Conservation (phyloP, 352 stramenopile genomes). For the Phytophthora aleatoria region DNA sequence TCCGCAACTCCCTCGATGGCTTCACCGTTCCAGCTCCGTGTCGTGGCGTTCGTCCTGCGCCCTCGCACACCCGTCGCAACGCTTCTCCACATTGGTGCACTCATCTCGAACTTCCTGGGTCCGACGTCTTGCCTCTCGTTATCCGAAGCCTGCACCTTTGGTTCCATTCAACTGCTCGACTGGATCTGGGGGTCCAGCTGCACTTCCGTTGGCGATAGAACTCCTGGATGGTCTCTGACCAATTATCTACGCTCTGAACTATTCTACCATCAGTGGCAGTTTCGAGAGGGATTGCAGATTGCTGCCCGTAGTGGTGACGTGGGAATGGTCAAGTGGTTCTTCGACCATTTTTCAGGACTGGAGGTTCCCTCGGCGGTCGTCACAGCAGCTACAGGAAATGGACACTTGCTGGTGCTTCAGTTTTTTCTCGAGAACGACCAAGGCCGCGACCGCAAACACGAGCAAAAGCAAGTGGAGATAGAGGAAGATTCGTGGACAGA, state of each 20-base stretch:
- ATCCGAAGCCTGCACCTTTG: not conserved
- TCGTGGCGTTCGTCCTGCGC: constrained; percentile 1
- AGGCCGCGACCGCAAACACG: constrained; percentile 4
- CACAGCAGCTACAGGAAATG: not conserved
- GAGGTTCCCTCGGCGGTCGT: constrained; percentile 4
- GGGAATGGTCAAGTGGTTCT: constrained; percentile 6
- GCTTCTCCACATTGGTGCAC: constrained; percentile 6
- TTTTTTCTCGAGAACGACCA: constrained; percentile 10
- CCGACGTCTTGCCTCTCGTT: not conserved
- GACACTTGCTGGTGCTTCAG: constrained; percentile 3
- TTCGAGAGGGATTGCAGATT: not conserved
- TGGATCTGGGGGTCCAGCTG: constrained; percentile 6
- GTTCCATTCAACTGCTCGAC: not conserved
- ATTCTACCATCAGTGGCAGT: constrained; percentile 10
- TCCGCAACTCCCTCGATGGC: not conserved
- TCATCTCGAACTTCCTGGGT: constrained; percentile 6
- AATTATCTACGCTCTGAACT: constrained; percentile 3
- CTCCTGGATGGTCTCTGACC: not conserved
- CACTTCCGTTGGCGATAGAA: not conserved
- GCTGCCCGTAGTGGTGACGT: constrained; percentile 1
- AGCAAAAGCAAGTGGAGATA: constrained; percentile 1
- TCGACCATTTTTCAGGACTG: constrained; percentile 8
- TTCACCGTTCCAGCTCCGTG: constrained; percentile 1
- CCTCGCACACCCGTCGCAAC: not conserved
- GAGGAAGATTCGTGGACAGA: constrained; percentile 8